Percentiles rank a stretch among this genome's conserved stretches.
phyloP scores from a whole-genome alignment of 345 rosid genomes.

The Ceriops decandra region DNA sequence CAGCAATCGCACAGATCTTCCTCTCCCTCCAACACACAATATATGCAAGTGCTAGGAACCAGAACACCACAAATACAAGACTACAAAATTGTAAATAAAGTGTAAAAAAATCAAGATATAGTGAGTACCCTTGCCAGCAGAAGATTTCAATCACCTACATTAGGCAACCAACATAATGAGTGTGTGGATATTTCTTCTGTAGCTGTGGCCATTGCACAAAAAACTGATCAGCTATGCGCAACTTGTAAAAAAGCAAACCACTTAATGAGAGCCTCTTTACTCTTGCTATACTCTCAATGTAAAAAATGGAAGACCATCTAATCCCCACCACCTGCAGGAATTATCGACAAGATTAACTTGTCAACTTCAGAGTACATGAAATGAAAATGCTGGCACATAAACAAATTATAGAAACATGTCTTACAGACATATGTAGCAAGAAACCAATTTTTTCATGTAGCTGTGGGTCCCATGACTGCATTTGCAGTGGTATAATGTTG shows the following conservation, averaged over 20 bases:
- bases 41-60: not conserved
- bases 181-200: slow-evolving; percentile 56
- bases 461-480: too few relatives aligned
- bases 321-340: slow-evolving; percentile 64
- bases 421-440: too few relatives aligned
- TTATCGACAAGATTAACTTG: not conserved
- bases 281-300: slow-evolving; percentile 91
- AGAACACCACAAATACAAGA: not conserved
- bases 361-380: not conserved
- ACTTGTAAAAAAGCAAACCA: slow-evolving; percentile 76
- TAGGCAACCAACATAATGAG: slow-evolving; percentile 76
- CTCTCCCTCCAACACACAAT: not conserved
- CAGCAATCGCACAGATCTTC: not conserved
- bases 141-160: slow-evolving; percentile 36
- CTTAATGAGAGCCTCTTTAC: slow-evolving; percentile 81
- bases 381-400: too few relatives aligned
- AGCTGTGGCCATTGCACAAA: slow-evolving; percentile 91
- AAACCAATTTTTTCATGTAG: too few relatives aligned
- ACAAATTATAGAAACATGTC: too few relatives aligned
- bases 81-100: not conserved
- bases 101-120: not conserved
- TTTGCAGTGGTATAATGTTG: too few relatives aligned
- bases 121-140: not conserved
- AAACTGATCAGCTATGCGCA: slow-evolving; percentile 71
- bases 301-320: slow-evolving; percentile 76